Conservation (phyloP, 106 monocot species). For the Agapanthus africanus region DNA sequence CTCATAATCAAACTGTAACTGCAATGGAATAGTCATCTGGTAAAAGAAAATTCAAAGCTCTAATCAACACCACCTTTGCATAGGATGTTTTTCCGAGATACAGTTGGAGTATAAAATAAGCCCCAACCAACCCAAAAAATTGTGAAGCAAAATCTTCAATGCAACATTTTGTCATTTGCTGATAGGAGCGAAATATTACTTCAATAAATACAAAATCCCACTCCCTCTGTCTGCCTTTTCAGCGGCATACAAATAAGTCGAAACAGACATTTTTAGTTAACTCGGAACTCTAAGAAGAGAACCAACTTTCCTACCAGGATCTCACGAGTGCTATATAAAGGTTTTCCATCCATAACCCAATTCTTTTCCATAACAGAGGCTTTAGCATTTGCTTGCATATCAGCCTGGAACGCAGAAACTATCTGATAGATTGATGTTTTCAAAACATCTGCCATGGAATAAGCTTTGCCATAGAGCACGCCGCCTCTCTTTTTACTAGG, state of each 20-base stretch:
- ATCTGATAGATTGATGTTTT: conserved; percentile 78
- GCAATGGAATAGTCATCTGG: neutral
- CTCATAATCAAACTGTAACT: neutral
- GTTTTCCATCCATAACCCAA: conserved; percentile 73
- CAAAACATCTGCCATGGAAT: conserved; percentile 80
- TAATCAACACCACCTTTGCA: too few relatives aligned
- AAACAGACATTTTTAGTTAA: conserved; percentile 24
- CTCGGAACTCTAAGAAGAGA: conserved; percentile 65
- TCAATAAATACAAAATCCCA: neutral
- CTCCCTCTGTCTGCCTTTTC: neutral
- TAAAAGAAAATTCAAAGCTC: too few relatives aligned
- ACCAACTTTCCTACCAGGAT: conserved; percentile 64
- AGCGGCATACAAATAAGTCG: neutral
- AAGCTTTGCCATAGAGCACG: conserved; percentile 51
- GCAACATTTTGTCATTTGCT: too few relatives aligned
- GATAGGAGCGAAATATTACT: neutral
- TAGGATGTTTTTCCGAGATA: too few relatives aligned
- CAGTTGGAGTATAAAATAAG: neutral
- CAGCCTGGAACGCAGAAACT: conserved; percentile 52
- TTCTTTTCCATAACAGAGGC: conserved; percentile 59
- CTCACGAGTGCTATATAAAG: conserved; percentile 57
- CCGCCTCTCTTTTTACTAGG: conserved; percentile 36
- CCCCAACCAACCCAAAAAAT: neutral
- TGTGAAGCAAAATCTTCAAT: too few relatives aligned
- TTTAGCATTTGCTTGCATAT: conserved; percentile 61